These are phyloP conservation scores for Dovyalis caffra DNA, from an alignment of 345 rosid genomes.

Conservation along the genomic window DNA sequence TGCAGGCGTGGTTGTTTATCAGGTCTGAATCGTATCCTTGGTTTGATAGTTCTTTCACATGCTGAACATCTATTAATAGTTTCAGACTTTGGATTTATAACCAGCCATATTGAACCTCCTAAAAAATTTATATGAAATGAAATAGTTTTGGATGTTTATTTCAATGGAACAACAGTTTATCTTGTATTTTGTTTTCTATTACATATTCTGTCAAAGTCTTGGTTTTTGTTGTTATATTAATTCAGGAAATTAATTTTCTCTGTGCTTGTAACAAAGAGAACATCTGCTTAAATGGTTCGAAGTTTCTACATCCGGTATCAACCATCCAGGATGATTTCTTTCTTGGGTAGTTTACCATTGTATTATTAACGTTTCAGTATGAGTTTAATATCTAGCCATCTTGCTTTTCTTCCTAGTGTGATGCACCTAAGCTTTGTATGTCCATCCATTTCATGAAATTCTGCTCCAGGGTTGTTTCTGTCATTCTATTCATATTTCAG, in stretches of 20 bases:
- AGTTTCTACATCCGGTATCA: neutral
- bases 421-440: neutral
- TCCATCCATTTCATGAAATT: neutral
- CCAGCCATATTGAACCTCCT: neutral
- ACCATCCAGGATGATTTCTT: neutral
- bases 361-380: neutral
- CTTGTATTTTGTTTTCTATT: neutral
- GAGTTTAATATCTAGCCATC: neutral
- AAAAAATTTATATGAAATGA: neutral
- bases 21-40: conserved; percentile 38
- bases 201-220: neutral
- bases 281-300: neutral
- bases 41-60: neutral
- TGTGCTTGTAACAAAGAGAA: no score
- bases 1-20: conserved; percentile 80
- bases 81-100: no score
- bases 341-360: neutral
- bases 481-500: neutral
- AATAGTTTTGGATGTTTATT: neutral
- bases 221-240: neutral
- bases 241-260: neutral
- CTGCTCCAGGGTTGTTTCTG: neutral
- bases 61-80: no score
- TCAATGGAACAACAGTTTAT: neutral
- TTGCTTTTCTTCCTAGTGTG: neutral